Percentiles rank a stretch among this genome's conserved stretches.
phyloP scores from a whole-genome alignment of 371 early-diverging fungal genomes.

The Agmasoma carcini region DNA sequence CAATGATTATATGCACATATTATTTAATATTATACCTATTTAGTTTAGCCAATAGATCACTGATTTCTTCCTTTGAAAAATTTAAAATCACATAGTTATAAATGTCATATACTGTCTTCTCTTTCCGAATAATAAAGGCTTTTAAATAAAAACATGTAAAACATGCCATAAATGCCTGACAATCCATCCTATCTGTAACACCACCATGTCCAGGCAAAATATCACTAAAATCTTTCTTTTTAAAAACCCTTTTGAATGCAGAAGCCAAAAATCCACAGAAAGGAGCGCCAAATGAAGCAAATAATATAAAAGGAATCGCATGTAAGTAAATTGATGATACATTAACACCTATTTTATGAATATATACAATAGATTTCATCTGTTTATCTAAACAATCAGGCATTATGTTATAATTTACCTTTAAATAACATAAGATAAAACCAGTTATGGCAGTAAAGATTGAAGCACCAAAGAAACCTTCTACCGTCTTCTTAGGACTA shows the following conservation, averaged over 20 bases:
- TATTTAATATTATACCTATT: neutral
- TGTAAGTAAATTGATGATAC: conserved; percentile 69
- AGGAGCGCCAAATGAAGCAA: conserved; percentile 88
- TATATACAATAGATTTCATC: neutral
- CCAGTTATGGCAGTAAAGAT: conserved; percentile 69
- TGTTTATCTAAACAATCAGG: neutral
- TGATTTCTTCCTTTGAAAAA: conserved; percentile 16
- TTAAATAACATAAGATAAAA: conserved; percentile 57
- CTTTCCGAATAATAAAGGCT: conserved; percentile 6
- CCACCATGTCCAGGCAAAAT: conserved; percentile 82
- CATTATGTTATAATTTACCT: conserved; percentile 6
- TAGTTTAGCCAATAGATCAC: conserved; percentile 3
- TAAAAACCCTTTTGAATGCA: conserved; percentile 81
- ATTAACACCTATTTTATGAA: neutral
- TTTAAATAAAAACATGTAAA: conserved; percentile 69
- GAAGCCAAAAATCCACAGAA: conserved; percentile 97
- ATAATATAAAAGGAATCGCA: conserved; percentile 67
- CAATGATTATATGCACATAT: neutral
- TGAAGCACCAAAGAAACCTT: conserved; percentile 87
- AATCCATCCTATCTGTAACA: conserved; percentile 86
- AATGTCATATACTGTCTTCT: neutral
- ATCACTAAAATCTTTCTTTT: conserved; percentile 89
- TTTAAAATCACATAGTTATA: conserved; percentile 4
- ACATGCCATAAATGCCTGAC: conserved; percentile 85
- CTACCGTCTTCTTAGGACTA: conserved; percentile 96